These are phyloP conservation scores for Daldinia loculata DNA, from an alignment of 495 filamentous ascomycete genomes.

Conservation along the genomic window DNA sequence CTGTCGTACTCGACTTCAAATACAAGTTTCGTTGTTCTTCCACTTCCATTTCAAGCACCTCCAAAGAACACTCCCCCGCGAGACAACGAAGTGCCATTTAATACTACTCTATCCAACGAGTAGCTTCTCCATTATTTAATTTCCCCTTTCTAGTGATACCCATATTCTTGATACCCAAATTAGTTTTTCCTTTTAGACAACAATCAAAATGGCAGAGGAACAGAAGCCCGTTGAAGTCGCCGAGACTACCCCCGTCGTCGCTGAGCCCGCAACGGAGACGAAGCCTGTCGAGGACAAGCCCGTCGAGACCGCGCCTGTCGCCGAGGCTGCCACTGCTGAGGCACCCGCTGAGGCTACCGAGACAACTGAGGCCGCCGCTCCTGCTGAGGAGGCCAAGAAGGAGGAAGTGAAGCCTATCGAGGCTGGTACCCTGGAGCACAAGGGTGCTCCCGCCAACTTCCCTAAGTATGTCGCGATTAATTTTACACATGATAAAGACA, in stretches of 20 bases:
- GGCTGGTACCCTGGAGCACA: conserved; percentile 84
- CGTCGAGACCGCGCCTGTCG: conserved; percentile 44
- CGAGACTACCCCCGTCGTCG: conserved; percentile 50
- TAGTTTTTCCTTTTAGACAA: conserved; percentile 47
- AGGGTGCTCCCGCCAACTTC: conserved; percentile 78
- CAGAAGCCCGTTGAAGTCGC: conserved; percentile 56
- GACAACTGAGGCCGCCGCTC: conserved; percentile 49
- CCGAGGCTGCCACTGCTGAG: conserved; percentile 56
- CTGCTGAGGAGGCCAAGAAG: conserved; percentile 56
- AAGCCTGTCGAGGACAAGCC: conserved; percentile 55
- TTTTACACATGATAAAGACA: not conserved
- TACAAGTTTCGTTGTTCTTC: conserved; percentile 38
- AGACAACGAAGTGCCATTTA: conserved; percentile 45
- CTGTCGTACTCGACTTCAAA: conserved; percentile 42
- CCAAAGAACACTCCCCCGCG: conserved; percentile 29
- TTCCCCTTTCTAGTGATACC: conserved; percentile 59
- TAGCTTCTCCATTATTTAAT: conserved; percentile 46
- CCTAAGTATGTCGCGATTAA: conserved; percentile 76
- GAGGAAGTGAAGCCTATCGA: conserved; percentile 71
- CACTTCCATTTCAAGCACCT: conserved; percentile 29
- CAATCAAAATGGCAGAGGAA: conserved; percentile 58
- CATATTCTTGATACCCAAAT: conserved; percentile 55
- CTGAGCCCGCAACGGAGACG: conserved; percentile 58
- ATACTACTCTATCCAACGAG: conserved; percentile 39
- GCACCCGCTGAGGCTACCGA: conserved; percentile 61